Evolutionary conservation across 257 asterid species (phyloP), one percentile per base, ranked within the genome.

Genomic region (Dorcoceras hygrometricum): DNA sequence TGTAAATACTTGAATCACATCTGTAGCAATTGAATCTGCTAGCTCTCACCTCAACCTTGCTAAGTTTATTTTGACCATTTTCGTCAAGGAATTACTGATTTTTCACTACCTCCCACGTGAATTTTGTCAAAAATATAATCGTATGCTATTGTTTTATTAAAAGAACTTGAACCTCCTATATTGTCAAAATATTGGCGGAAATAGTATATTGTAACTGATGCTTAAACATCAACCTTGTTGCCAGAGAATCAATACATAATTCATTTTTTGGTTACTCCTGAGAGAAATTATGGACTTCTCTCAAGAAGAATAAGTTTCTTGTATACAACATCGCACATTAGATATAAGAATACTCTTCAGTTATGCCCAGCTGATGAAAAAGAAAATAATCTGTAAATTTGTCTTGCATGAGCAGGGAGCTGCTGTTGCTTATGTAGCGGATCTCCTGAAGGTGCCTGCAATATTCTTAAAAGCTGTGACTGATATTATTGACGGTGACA

Each of bases 381-480:
- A 39, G 51, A 2, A 39, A n/a, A 3, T 39, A n/a, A 14, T 28
- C 6, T 57, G 11, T 48, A 10, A 32, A 11, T 23, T 24, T 54
- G 8, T 67, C 24, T 18, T 63, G 26, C 69, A 72, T 50, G 69
- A 69, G 50, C 83, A 94, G 99, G 99, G 98, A 70, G 99, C 99
- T 57, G 99, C 99, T 20, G 51, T 94, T 63, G 98, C 95, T 70
- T 94, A 90, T 73, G 99, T 90, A 64, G 91, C 96, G 9, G 95
- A 88, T 84, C 92, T 90, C 61, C 68, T 94, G 70, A 78, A 85
- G 73, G 95, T 89, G 29, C 98, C 99, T 6, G 82, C 73, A 29
- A 85, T 90, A 71, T 89, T 85, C 71, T 23, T 90, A 65, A 94
- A 94, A 80, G 99, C 96, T 7, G 95, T 94, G 76, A 94, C 99